Conservation (phyloP, 306 rosid species). For the Astragalus glycyphyllos region DNA sequence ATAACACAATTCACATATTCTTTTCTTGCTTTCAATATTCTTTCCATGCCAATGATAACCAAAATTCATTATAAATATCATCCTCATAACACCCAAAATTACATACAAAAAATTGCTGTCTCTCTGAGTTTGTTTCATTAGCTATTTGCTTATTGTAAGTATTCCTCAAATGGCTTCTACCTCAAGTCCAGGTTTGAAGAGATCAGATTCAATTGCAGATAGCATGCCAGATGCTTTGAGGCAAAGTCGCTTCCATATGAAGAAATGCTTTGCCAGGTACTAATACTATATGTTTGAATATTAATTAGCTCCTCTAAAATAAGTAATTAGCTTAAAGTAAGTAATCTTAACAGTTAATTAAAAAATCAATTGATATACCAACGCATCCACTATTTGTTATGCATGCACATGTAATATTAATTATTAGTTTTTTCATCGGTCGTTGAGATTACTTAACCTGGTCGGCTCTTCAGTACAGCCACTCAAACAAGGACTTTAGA, state of each 20-base stretch:
- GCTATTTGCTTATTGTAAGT: constrained; percentile 8
- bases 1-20: constrained; percentile 55
- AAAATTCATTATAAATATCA: constrained; percentile 48
- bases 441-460: too few relatives aligned
- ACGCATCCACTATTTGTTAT: too few relatives aligned
- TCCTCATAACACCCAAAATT: constrained; percentile 12
- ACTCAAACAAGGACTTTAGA: too few relatives aligned
- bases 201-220: constrained; percentile 71
- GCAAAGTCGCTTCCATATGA: constrained; percentile 75
- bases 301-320: too few relatives aligned
- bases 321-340: too few relatives aligned
- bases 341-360: too few relatives aligned
- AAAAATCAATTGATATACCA: too few relatives aligned
- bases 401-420: too few relatives aligned
- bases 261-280: constrained; percentile 81
- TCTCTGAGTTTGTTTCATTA: not conserved
- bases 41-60: constrained; percentile 42
- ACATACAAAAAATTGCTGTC: constrained; percentile 24
- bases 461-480: too few relatives aligned
- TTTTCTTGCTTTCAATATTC: constrained; percentile 61
- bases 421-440: too few relatives aligned
- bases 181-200: constrained; percentile 52
- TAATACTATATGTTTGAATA: too few relatives aligned
- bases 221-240: constrained; percentile 75
- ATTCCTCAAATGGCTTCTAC: constrained; percentile 59